Evolutionary conservation across 192 early-diverging fungal genomes (phyloP).

Genomic region (Chytriomyces confervae): DNA sequence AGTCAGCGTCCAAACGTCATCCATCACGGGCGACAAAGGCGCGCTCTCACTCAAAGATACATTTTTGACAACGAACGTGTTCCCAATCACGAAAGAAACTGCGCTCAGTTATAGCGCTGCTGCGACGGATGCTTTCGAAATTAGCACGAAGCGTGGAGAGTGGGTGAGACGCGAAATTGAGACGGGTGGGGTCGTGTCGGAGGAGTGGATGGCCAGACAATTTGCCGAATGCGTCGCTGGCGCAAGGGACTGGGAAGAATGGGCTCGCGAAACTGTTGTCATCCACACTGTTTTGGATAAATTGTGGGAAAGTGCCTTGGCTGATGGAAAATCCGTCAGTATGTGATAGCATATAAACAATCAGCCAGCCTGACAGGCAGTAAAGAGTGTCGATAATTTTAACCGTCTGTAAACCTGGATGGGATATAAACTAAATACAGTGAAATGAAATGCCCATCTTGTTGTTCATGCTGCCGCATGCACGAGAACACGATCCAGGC

Average conservation of each 20-base stretch:
- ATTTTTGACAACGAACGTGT: not conserved
- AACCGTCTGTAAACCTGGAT: too few relatives aligned
- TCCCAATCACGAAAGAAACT: not conserved
- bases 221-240: not conserved
- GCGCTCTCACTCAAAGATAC: not conserved
- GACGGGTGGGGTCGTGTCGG: not conserved
- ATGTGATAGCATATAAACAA: too few relatives aligned
- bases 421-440: too few relatives aligned
- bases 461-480: too few relatives aligned
- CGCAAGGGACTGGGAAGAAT: not conserved
- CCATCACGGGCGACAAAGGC: not conserved
- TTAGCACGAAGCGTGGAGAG: not conserved
- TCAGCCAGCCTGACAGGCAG: too few relatives aligned
- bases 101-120: not conserved
- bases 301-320: not conserved
- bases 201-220: not conserved
- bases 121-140: not conserved
- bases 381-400: too few relatives aligned
- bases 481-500: too few relatives aligned
- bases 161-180: not conserved
- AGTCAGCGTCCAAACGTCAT: not conserved
- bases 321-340: not conserved
- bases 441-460: too few relatives aligned
- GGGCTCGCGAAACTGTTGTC: not conserved
- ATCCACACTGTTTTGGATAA: not conserved